A percentile compares a stretch with the other conserved stretches of the same genome.
phyloP scores from a whole-genome alignment of 2,329 filamentous ascomycete genomes.

The Exophiala alcalophila region DNA sequence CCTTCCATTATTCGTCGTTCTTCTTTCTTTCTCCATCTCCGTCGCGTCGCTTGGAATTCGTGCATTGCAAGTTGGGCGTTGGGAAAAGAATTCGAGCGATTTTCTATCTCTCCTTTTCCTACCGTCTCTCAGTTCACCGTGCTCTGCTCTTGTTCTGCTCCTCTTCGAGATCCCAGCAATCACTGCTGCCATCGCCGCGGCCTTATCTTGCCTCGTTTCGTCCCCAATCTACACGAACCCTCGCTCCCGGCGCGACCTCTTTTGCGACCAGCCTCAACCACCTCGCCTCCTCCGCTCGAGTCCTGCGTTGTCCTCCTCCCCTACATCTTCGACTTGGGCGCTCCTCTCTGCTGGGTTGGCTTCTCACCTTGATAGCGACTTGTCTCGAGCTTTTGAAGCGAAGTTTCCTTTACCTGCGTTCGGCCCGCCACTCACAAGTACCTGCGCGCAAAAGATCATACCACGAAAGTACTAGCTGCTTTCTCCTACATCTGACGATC shows the following conservation, averaged over 20 bases:
- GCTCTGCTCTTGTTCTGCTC: conserved; percentile 28
- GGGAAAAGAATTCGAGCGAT: conserved; percentile 28
- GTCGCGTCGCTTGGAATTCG: conserved; percentile 28
- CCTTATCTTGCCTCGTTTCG: conserved; percentile 15
- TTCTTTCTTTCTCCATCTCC: conserved; percentile 25
- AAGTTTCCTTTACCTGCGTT: conserved; percentile 16
- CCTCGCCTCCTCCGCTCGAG: conserved; percentile 11
- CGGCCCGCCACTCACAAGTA: conserved; percentile 12
- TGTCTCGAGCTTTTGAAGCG: conserved; percentile 21
- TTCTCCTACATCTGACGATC: conserved; percentile 8
- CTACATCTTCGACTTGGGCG: conserved; percentile 19
- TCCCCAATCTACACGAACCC: no score
- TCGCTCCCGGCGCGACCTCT: conserved; percentile 22
- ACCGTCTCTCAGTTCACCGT: conserved; percentile 13
- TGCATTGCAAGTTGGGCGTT: conserved; percentile 31
- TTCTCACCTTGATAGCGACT: conserved; percentile 28
- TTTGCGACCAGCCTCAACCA: conserved; percentile 17
- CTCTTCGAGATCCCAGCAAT: conserved; percentile 18
- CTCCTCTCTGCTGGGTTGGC: conserved; percentile 25
- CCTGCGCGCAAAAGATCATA: conserved; percentile 13
- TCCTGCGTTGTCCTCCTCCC: conserved; percentile 20
- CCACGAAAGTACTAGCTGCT: conserved; percentile 17
- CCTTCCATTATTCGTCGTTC: conserved; percentile 22
- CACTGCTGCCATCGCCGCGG: conserved; percentile 12
- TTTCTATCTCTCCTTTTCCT: conserved; percentile 30